Percentiles rank a stretch among this genome's conserved stretches.
phyloP scores from a whole-genome alignment of 352 stramenopile genomes.

The Thalassiosira livingstoniorum region DNA sequence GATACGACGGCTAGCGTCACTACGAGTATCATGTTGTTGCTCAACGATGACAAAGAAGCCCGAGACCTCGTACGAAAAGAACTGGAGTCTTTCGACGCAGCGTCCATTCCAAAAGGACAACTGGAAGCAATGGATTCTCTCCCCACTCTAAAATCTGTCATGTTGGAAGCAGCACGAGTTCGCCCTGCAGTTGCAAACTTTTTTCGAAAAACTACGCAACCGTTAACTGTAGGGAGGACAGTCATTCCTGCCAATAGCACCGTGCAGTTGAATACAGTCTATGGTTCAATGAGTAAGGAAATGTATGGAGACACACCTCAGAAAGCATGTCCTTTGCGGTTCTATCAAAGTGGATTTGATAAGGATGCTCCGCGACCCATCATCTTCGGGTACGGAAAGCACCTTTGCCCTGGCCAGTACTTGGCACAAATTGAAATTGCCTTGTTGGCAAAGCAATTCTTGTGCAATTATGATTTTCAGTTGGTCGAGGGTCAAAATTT shows the following conservation, averaged over 20 bases:
- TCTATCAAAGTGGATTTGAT: not conserved
- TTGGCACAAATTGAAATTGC: not conserved
- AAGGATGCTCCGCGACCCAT: not conserved
- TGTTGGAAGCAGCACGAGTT: not conserved
- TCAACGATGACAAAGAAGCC: not conserved
- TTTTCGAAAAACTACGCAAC: not conserved
- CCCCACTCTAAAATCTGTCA: not conserved
- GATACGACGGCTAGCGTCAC: not conserved
- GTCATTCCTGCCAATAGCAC: not conserved
- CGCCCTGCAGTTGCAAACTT: not conserved
- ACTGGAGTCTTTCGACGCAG: too few species aligned
- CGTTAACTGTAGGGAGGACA: not conserved
- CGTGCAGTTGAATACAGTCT: not conserved
- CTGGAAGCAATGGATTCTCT: not conserved
- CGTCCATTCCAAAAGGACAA: not conserved
- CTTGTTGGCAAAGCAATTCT: not conserved
- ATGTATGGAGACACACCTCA: not conserved
- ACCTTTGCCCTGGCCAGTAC: not conserved
- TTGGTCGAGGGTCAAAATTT: not conserved
- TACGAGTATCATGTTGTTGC: not conserved
- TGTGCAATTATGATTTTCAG: not conserved
- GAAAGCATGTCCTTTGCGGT: not conserved
- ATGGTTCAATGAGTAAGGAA: not conserved
- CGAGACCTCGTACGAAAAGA: not conserved
- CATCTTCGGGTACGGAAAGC: not conserved